Base-by-base conservation (phyloP, 2,329 filamentous ascomycete genomes). In the Microascus cirrosus region DNA sequence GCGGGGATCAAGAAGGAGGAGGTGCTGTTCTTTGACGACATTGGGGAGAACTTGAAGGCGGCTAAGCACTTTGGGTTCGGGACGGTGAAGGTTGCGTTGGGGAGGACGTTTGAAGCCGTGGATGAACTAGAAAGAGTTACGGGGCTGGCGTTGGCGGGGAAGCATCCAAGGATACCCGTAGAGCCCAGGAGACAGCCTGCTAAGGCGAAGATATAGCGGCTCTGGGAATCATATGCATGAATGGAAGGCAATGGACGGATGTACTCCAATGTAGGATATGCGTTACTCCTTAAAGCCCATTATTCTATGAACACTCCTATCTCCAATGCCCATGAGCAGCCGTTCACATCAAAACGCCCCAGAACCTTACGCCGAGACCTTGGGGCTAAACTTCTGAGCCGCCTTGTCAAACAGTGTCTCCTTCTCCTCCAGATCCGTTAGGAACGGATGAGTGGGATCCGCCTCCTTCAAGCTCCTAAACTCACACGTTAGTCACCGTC, bases 11-110 rank as follows among this genome's bases (percentile, higher is more conserved):
- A 73, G 58, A 73, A 86, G 0, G 74, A 74, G 0, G 90, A 96
- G 58, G 76, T 96, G 52, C 72, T 95, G 4, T 99, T 99, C 68
- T 72, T 96, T 55, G 94, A 96, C 69, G 92, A 96, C 65, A 96
- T 99, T 69, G 94, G 94, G 1, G 85, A 92, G 71, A 99, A 99
- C 69, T 71, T 97, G 59, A 94, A 92, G 75, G 86, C 80, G 52
- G 94, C 85, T 1, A 88, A 79, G 71, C 79, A 78, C 54, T 74
- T 84, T 24, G 93, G 93, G 0, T 86, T 97, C 69, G 73, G 79
- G 58, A 97, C 93, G 0, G 80, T 97, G 62, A 96, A 93, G 72
- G 94, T 97, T 1, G 76, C 81, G 10, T 73, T 97, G 32, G 92
- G 92, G 1, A 83, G 80, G 69, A 83, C 88, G 1, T 87, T 82